A percentile compares a stretch with the other conserved stretches of the same genome.
phyloP scores from a whole-genome alignment of 2,329 filamentous ascomycete species.

The Beauveria pseudobassiana region DNA sequence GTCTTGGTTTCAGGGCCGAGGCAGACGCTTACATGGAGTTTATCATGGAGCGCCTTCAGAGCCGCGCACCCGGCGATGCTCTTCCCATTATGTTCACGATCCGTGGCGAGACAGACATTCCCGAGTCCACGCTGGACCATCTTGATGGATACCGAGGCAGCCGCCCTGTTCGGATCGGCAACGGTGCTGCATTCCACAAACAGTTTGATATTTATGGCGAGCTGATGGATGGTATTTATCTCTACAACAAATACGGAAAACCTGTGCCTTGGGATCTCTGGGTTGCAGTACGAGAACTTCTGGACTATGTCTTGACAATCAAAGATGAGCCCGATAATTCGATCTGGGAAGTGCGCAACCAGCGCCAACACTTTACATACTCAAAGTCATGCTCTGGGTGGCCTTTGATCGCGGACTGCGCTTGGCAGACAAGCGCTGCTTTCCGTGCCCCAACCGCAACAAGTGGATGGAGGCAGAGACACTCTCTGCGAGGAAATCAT shows the following conservation, averaged over 20 bases:
- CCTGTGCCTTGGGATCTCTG: constrained; percentile 71
- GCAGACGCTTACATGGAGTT: constrained; percentile 74
- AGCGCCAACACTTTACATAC: constrained; percentile 71
- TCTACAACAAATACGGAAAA: constrained; percentile 74
- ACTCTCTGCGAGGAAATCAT: constrained; percentile 68
- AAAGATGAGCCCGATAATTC: constrained; percentile 67
- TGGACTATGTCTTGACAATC: constrained; percentile 63
- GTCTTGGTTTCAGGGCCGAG: constrained; percentile 67
- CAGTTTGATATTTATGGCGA: constrained; percentile 78
- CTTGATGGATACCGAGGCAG: constrained; percentile 67
- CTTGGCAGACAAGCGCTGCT: constrained; percentile 65
- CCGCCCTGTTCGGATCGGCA: constrained; percentile 66
- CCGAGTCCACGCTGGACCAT: constrained; percentile 60
- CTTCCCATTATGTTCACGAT: constrained; percentile 81
- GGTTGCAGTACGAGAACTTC: constrained; percentile 60
- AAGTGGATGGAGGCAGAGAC: constrained; percentile 63
- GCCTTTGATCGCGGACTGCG: constrained; percentile 69
- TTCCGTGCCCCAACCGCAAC: constrained; percentile 63
- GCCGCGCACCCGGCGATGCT: constrained; percentile 50
- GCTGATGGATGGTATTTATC: constrained; percentile 68
- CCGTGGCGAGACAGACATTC: constrained; percentile 65
- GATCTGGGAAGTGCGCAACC: constrained; percentile 73
- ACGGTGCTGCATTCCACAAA: constrained; percentile 67
- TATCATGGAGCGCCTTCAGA: constrained; percentile 60
- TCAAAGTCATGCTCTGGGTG: constrained; percentile 81